Percentiles rank a stretch among this genome's conserved stretches.
Evolutionary conservation across 2,329 filamentous ascomycete species (phyloP).

Genomic region (Cytospora piceae): DNA sequence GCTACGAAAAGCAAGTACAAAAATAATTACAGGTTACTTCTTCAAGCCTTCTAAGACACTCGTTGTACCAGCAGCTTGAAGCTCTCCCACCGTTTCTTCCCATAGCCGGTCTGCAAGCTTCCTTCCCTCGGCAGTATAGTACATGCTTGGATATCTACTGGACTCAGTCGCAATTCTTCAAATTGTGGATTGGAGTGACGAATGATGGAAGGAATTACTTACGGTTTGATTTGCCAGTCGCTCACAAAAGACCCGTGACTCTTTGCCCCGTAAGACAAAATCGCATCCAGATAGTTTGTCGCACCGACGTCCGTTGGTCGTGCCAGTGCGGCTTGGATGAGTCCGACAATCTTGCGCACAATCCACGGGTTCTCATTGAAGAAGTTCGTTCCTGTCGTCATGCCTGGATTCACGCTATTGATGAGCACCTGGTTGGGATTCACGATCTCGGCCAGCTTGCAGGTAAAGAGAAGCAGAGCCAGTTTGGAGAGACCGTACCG

Average conservation of each 20-base stretch:
- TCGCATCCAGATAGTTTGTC: constrained; percentile 12
- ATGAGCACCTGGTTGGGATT: constrained; percentile 46
- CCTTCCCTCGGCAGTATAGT: background rate
- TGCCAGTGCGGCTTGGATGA: background rate
- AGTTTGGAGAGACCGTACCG: constrained; percentile 36
- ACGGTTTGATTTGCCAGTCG: constrained; percentile 7
- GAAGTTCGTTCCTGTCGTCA: constrained; percentile 45
- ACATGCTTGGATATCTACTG: background rate
- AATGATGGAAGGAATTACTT: background rate
- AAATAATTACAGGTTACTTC: too few relatives aligned
- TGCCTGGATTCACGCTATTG: constrained; percentile 52
- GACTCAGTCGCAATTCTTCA: background rate
- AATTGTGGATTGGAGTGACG: background rate
- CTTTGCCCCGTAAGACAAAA: background rate
- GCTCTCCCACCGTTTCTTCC: background rate
- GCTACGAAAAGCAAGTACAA: too few relatives aligned
- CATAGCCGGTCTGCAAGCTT: background rate
- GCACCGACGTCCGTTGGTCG: background rate
- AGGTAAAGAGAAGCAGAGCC: constrained; percentile 41
- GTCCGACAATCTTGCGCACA: background rate
- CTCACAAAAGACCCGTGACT: constrained; percentile 7
- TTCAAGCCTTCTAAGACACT: too few relatives aligned
- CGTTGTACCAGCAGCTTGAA: too few relatives aligned
- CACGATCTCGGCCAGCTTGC: constrained; percentile 43
- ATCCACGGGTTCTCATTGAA: constrained; percentile 1